These are phyloP conservation scores for Talaromyces adpressus DNA, from an alignment of 495 filamentous ascomycete species.

Conservation along the genomic window DNA sequence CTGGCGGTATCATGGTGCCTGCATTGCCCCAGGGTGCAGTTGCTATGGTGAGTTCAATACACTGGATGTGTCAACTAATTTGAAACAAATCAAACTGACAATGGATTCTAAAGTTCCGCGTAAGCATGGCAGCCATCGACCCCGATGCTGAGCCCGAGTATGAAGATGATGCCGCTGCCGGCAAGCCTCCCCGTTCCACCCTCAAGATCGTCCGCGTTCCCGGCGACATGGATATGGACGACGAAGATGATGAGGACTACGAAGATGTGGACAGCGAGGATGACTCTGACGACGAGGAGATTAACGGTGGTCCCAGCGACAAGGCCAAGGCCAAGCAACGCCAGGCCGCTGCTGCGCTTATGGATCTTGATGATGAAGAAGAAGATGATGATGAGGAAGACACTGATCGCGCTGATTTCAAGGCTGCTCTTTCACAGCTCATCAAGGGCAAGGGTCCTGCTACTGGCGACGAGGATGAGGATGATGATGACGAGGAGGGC, in stretches of 20 bases:
- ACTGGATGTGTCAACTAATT: not conserved
- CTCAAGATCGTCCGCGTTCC: constrained; percentile 78
- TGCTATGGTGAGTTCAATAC: constrained; percentile 61
- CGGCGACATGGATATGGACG: constrained; percentile 41
- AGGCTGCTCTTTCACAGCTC: constrained; percentile 55
- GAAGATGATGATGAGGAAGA: constrained; percentile 53
- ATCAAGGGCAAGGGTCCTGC: constrained; percentile 82
- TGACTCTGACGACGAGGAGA: constrained; percentile 60
- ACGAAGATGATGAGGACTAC: constrained; percentile 55
- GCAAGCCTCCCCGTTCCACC: constrained; percentile 65
- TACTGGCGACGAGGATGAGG: constrained; percentile 55
- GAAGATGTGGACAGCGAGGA: constrained; percentile 61
- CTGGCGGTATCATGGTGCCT: constrained; percentile 68
- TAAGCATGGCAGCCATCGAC: constrained; percentile 98
- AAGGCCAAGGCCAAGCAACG: constrained; percentile 82
- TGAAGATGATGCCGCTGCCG: constrained; percentile 53
- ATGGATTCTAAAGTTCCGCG: constrained; percentile 60
- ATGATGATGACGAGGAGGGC: constrained; percentile 58
- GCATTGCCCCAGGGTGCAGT: constrained; percentile 61
- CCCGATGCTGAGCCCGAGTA: constrained; percentile 68
- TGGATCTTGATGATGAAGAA: constrained; percentile 61
- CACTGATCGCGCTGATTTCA: constrained; percentile 52
- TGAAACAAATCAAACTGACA: constrained; percentile 1
- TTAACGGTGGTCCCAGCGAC: constrained; percentile 85
- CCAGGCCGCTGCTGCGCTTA: constrained; percentile 56